phyloP scores from a whole-genome alignment of 2,329 filamentous ascomycete species.

The Colletotrichum sp. region DNA sequence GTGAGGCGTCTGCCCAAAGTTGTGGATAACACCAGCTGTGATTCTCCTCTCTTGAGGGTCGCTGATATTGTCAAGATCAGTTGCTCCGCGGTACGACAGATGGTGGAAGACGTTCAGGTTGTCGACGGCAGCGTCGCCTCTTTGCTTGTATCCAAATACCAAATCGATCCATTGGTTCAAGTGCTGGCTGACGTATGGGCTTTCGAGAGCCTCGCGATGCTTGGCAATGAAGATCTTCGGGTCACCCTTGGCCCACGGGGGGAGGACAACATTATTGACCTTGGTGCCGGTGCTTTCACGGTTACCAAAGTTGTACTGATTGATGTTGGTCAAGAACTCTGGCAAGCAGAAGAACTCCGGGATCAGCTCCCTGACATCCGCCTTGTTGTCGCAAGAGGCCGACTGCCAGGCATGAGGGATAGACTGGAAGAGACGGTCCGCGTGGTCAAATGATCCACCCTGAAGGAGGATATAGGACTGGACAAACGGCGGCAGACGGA shows the following conservation, averaged over 20 bases:
- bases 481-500: conserved; percentile 93
- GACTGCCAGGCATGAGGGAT: conserved; percentile 91
- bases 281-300: conserved; percentile 80
- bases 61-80: conserved; percentile 87
- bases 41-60: conserved; percentile 87
- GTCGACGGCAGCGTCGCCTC: conserved; percentile 89
- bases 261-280: conserved; percentile 88
- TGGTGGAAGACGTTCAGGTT: conserved; percentile 96
- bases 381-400: conserved; percentile 87
- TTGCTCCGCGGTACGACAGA: conserved; percentile 92
- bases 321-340: conserved; percentile 93
- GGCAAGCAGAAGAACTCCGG: conserved; percentile 98
- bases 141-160: conserved; percentile 92
- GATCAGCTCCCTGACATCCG: conserved; percentile 91
- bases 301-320: conserved; percentile 90
- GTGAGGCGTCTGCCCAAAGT: conserved; percentile 96
- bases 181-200: conserved; percentile 87
- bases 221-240: conserved; percentile 95
- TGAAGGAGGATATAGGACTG: conserved; percentile 94
- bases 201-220: conserved; percentile 94
- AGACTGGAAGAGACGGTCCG: conserved; percentile 93
- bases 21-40: conserved; percentile 96
- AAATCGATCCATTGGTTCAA: conserved; percentile 96
- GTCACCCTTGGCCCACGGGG: conserved; percentile 95
- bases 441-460: conserved; percentile 95